These are phyloP conservation scores for Ogataea paradorogensis DNA, from an alignment of 805 yeast genomes.

Conservation along the genomic window DNA sequence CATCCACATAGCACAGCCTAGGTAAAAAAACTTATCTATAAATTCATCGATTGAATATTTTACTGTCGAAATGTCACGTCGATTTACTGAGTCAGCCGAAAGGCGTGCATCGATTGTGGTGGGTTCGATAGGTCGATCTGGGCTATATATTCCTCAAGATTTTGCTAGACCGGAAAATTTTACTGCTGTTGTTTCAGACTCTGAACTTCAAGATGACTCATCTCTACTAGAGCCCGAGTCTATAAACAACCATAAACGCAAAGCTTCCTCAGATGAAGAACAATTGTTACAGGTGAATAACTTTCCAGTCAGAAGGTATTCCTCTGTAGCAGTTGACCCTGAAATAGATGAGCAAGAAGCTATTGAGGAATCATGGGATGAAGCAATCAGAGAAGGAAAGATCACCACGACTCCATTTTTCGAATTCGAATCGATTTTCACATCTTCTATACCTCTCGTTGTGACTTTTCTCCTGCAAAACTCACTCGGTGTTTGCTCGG, in stretches of 20 bases:
- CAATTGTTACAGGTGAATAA: constrained; percentile 26
- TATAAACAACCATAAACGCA: neutral
- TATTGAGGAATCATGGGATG: constrained; percentile 33
- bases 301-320: constrained; percentile 26
- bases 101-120: constrained; percentile 49
- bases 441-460: constrained; percentile 55
- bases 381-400: constrained; percentile 36
- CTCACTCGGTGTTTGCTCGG: constrained; percentile 72
- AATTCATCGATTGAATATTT: neutral
- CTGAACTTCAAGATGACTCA: constrained; percentile 6
- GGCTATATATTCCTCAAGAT: constrained; percentile 51
- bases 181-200: constrained; percentile 3
- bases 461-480: constrained; percentile 68
- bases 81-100: constrained; percentile 42
- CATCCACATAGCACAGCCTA: constrained; percentile 6
- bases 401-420: constrained; percentile 40
- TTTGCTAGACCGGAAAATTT: constrained; percentile 30
- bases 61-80: constrained; percentile 29
- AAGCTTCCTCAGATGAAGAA: constrained; percentile 29
- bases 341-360: constrained; percentile 23
- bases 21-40: constrained; percentile 2
- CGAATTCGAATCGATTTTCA: constrained; percentile 39
- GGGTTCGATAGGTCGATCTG: constrained; percentile 52
- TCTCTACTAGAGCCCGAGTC: constrained; percentile 4
- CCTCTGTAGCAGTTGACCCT: constrained; percentile 11